Conservation (phyloP, 805 yeast genomes). For the Wickerhamiella bombiphila region DNA sequence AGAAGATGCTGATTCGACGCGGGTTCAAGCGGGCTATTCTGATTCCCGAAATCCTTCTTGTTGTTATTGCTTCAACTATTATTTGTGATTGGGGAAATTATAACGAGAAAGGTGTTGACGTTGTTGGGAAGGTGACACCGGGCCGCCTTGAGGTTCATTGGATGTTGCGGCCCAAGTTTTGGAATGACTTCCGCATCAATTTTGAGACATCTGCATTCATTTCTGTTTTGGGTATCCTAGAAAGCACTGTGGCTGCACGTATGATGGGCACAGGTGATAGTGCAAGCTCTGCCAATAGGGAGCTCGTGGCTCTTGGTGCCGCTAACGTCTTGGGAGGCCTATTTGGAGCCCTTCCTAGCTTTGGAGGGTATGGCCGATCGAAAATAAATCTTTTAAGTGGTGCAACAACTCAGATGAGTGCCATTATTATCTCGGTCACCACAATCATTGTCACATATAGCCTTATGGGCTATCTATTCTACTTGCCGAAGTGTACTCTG, state of each 20-base stretch:
- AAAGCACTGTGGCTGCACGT: constrained; percentile 85
- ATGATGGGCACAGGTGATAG: constrained; percentile 56
- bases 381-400: constrained; percentile 79
- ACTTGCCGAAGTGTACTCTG: constrained; percentile 63
- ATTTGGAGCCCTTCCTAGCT: constrained; percentile 61
- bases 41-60: constrained; percentile 72
- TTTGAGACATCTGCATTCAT: constrained; percentile 60
- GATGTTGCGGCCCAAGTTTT: constrained; percentile 37
- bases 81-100: constrained; percentile 31
- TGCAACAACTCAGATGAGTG: constrained; percentile 74
- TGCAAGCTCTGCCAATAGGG: constrained; percentile 69
- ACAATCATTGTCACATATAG: constrained; percentile 52
- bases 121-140: constrained; percentile 54
- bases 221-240: constrained; percentile 82
- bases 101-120: constrained; percentile 35
- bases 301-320: constrained; percentile 74
- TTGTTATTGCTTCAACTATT: constrained; percentile 48
- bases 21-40: constrained; percentile 35
- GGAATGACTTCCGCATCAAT: constrained; percentile 37
- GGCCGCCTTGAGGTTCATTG: constrained; percentile 36
- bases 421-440: constrained; percentile 63
- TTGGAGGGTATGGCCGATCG: constrained; percentile 93
- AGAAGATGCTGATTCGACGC: constrained; percentile 24
- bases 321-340: constrained; percentile 50
- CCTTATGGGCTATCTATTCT: constrained; percentile 49